These are phyloP conservation scores for Ramularia collo-cygni DNA, from an alignment of 2,329 filamentous ascomycete species.

Conservation along the genomic window DNA sequence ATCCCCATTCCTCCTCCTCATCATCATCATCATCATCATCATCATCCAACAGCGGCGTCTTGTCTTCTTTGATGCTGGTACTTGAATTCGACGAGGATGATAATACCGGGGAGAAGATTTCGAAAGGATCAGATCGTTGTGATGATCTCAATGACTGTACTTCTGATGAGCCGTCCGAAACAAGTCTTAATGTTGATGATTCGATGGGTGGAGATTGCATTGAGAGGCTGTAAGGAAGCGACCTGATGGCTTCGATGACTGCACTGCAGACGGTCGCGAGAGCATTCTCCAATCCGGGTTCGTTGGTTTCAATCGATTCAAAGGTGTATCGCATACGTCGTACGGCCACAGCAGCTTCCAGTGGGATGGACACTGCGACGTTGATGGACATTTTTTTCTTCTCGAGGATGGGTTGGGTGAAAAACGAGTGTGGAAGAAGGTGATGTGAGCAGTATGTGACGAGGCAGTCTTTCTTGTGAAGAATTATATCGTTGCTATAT, in stretches of 20 bases:
- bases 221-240: slow-evolving; percentile 6
- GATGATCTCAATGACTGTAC: slow-evolving; percentile 1
- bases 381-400: too few relatives aligned
- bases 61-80: not conserved
- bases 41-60: too few relatives aligned
- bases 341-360: slow-evolving; percentile 5
- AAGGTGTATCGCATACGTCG: slow-evolving; percentile 9
- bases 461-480: too few relatives aligned
- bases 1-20: too few relatives aligned
- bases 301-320: slow-evolving; percentile 5
- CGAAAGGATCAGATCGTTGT: slow-evolving; percentile 2
- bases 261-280: slow-evolving; percentile 9
- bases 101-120: slow-evolving; percentile 6
- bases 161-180: not conserved
- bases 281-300: too few relatives aligned
- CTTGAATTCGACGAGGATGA: slow-evolving; percentile 4
- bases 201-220: not conserved
- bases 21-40: too few relatives aligned
- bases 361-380: too few relatives aligned
- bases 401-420: too few relatives aligned
- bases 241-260: slow-evolving; percentile 12
- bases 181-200: not conserved
- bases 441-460: too few relatives aligned
- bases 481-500: too few relatives aligned
- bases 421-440: too few relatives aligned